Evolutionary conservation across 2,329 filamentous ascomycete species (phyloP).

Genomic region (Trichoderma sp.): DNA sequence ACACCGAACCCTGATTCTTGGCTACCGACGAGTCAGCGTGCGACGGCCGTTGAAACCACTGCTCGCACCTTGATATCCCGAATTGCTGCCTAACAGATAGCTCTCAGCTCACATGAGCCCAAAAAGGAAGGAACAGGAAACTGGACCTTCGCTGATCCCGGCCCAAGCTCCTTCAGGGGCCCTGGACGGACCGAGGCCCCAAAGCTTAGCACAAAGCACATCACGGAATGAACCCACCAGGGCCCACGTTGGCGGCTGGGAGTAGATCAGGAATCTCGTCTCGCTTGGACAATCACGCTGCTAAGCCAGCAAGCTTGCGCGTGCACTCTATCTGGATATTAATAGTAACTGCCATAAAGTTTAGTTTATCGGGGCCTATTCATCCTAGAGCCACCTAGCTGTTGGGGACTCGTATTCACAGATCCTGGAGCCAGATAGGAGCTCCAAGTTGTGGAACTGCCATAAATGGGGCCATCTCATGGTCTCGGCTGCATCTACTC

Average conservation of each 20-base stretch:
- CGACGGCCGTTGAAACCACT: neutral
- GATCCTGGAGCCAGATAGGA: neutral
- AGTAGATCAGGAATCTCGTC: slow-evolving; percentile 1
- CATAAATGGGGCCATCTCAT: neutral
- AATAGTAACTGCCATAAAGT: slow-evolving; percentile 6
- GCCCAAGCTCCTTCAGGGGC: slow-evolving; percentile 1
- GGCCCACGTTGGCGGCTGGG: slow-evolving; percentile 1
- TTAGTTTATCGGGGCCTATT: neutral
- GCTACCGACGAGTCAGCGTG: neutral
- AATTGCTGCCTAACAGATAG: slow-evolving; percentile 14
- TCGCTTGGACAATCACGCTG: neutral
- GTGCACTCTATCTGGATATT: neutral
- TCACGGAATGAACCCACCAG: slow-evolving; percentile 1
- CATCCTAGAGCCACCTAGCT: neutral
- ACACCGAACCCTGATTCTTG: neutral
- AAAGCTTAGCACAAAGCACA: slow-evolving; percentile 16
- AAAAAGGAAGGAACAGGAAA: neutral
- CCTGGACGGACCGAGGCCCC: neutral
- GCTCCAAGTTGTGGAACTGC: neutral
- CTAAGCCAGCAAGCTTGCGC: slow-evolving; percentile 5
- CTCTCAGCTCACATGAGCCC: neutral
- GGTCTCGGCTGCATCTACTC: neutral
- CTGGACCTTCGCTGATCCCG: neutral
- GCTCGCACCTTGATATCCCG: neutral
- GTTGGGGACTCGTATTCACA: neutral